phyloP scores from a whole-genome alignment of 2,329 filamentous ascomycete species.

The Phialophora macrospora region DNA sequence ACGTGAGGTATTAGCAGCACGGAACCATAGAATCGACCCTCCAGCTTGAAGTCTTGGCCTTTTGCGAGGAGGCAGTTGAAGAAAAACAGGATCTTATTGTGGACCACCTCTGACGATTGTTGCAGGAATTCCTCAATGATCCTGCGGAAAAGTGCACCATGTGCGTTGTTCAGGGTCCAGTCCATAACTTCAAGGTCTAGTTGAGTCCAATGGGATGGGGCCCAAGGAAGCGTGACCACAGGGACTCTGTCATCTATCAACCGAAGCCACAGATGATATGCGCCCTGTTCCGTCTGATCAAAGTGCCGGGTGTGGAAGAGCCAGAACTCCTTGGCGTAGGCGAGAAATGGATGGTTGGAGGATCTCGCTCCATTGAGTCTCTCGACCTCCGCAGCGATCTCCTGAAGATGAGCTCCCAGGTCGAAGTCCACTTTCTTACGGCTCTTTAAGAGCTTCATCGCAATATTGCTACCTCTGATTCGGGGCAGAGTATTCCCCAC shows the following conservation, averaged over 20 bases:
- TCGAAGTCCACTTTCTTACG: background rate
- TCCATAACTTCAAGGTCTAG: background rate
- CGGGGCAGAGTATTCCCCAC: constrained; percentile 3
- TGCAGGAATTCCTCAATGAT: background rate
- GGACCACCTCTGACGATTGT: background rate
- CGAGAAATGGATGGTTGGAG: constrained; percentile 9
- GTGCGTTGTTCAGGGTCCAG: constrained; percentile 8
- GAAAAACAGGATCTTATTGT: background rate
- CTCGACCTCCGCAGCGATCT: background rate
- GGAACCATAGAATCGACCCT: background rate
- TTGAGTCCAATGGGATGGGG: background rate
- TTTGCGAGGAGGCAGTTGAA: background rate
- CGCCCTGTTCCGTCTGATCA: background rate
- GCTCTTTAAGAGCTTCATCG: constrained; percentile 14
- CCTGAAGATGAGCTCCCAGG: background rate
- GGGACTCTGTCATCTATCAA: background rate
- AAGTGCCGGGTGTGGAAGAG: constrained; percentile 16
- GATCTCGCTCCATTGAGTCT: background rate
- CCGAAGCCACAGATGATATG: constrained; percentile 8
- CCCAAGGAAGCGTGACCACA: constrained; percentile 10
- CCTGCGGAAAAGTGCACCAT: constrained; percentile 6
- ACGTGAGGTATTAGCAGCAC: background rate
- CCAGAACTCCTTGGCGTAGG: constrained; percentile 22
- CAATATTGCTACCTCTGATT: constrained; percentile 6
- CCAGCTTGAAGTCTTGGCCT: background rate